Evolutionary conservation across 1,284 basidiomycete genomes (phyloP).

Genomic region (Cutaneotrichosporon sp.): DNA sequence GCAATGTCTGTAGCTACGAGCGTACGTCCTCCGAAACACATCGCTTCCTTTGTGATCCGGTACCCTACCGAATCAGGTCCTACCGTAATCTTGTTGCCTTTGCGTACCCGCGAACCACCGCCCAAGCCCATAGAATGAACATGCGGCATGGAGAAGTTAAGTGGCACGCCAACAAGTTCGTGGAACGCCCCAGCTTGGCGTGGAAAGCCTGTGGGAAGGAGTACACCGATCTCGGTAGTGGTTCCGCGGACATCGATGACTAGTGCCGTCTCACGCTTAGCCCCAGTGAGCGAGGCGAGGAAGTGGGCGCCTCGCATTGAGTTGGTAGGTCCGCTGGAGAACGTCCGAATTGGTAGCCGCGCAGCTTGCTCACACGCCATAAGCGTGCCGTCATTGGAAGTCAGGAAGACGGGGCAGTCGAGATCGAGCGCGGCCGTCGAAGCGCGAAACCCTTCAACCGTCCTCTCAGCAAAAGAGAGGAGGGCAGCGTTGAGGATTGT

Average conservation of each 20-base stretch:
- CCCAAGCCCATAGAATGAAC: constrained; percentile 40
- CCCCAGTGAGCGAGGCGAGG: constrained; percentile 54
- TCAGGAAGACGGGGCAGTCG: constrained; percentile 60
- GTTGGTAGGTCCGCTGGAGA: constrained; percentile 64
- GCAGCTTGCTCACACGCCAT: constrained; percentile 59
- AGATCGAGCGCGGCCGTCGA: constrained; percentile 58
- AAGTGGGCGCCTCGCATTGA: constrained; percentile 64
- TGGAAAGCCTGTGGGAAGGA: constrained; percentile 39
- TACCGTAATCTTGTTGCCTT: constrained; percentile 53
- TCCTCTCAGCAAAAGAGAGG: constrained; percentile 57
- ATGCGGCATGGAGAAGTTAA: constrained; percentile 43
- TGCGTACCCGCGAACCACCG: constrained; percentile 37
- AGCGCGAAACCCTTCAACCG: constrained; percentile 58
- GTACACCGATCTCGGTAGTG: constrained; percentile 38
- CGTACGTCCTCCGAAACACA: constrained; percentile 58
- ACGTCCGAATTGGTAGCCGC: constrained; percentile 62
- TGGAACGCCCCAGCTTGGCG: constrained; percentile 36
- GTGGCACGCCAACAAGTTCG: constrained; percentile 37
- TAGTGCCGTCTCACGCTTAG: constrained; percentile 56
- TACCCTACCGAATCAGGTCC: constrained; percentile 63
- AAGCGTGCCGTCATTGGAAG: constrained; percentile 62
- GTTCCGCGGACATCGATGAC: constrained; percentile 64
- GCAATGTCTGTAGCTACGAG: constrained; percentile 61
- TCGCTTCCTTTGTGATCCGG: constrained; percentile 56
- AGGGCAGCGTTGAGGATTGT: constrained; percentile 63